Evolutionary conservation across 2,329 filamentous ascomycete species (phyloP), one percentile per base, ranked within the genome.

Genomic region (Penicillium freii): DNA sequence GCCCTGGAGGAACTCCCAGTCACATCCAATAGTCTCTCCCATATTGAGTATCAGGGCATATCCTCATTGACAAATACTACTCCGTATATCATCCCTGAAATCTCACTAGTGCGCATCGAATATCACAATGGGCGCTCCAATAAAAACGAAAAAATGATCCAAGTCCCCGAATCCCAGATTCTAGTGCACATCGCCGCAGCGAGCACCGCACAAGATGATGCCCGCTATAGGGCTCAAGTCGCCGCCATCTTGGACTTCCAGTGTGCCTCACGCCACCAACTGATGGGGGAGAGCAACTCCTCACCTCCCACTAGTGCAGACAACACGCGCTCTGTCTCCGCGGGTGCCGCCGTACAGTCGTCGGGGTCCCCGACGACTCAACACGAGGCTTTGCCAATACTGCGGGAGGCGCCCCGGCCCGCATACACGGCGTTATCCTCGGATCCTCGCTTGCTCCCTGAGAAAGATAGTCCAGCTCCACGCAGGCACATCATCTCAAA

Each of bases 121-220:
- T 39, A 29, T 29, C 31, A 43, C 4, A 34, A 51, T 48, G 51
- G 25, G 19, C 13, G 9, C 8, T 39, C 36, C 13, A 27, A 21
- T 31, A n/a, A 25, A 19, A 33, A 21, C 8, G 25, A 13, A 31
- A 29, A 23, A 17, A 52, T 52, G 50, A 19, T 29, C 48, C 25
- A 29, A 23, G 21, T 15, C 11, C 27, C 29, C 19, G 38, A 17
- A 1, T 34, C 49, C 64, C 61, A 77, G 65, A 71, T 78, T 54
- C 73, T 78, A 53, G 73, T 77, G 48, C 76, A 78, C 64, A 67
- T 78, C 60, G 69, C 73, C 50, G 76, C 76, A 19, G 70, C 74
- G 31, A 73, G 73, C 61, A 68, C 65, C 50, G 64, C 61, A 36
- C 63, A 60, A 45, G 73, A 78, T 58, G 75, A 78, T 65, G 68